Evolutionary conservation across 2,329 filamentous ascomycete species (phyloP).

Genomic region (Talaromyces sp.): DNA sequence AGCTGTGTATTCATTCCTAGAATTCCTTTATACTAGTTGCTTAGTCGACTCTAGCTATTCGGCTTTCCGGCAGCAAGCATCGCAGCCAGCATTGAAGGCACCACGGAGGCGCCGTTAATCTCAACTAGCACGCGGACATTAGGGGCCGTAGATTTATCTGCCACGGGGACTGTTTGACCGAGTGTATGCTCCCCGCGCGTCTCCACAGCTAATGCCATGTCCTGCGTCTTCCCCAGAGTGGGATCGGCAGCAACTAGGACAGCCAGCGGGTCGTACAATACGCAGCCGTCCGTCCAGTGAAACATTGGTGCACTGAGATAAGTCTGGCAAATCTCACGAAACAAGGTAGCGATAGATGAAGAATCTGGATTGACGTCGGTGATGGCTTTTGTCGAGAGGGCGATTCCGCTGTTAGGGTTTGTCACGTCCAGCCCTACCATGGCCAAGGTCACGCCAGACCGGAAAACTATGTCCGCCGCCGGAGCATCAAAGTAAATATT

Average conservation of each 20-base stretch:
- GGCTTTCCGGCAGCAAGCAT: neutral
- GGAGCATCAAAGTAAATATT: conserved; percentile 1
- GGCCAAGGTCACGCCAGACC: neutral
- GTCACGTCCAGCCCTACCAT: conserved; percentile 1
- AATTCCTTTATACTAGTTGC: neutral
- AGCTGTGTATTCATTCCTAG: neutral
- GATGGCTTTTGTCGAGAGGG: neutral
- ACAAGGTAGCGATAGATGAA: neutral
- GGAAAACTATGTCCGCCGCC: neutral
- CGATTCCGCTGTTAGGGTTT: conserved; percentile 1
- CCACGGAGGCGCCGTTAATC: neutral
- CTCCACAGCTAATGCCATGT: neutral
- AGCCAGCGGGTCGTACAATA: neutral
- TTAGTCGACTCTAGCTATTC: neutral
- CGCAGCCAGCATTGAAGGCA: conserved; percentile 1
- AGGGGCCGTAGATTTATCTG: neutral
- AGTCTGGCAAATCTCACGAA: neutral
- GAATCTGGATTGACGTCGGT: neutral
- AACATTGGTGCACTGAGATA: neutral
- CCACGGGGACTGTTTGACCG: neutral
- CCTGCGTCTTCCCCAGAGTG: conserved; percentile 1
- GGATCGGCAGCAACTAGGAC: neutral
- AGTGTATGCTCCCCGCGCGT: neutral
- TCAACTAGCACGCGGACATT: conserved; percentile 1
- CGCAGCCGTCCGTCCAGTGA: neutral